phyloP scores from a whole-genome alignment of 1,139 yeast genomes.

The Yamadazyma atmosphaerica region DNA sequence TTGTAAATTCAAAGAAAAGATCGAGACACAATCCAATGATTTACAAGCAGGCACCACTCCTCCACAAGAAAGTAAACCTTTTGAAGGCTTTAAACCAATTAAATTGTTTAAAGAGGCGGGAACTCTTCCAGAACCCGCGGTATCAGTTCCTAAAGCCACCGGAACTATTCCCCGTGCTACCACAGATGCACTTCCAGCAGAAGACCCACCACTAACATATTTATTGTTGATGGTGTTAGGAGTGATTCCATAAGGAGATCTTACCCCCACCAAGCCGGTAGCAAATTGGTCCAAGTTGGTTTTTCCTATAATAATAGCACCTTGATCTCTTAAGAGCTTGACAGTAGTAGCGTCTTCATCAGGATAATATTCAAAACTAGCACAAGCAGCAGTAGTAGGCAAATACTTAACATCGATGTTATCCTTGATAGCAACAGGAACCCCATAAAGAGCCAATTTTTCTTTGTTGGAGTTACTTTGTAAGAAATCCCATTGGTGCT shows the following conservation, averaged over 20 bases:
- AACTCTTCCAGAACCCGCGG: constrained; percentile 98
- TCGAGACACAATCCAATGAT: constrained; percentile 88
- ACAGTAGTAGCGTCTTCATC: constrained; percentile 74
- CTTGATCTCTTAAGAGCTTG: constrained; percentile 66
- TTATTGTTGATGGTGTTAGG: constrained; percentile 71
- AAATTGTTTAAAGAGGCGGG: constrained; percentile 95
- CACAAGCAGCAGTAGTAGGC: constrained; percentile 94
- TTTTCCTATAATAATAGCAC: constrained; percentile 90
- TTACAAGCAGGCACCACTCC: constrained; percentile 99
- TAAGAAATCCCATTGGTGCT: constrained; percentile 77
- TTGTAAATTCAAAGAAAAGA: constrained; percentile 70
- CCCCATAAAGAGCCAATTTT: constrained; percentile 73
- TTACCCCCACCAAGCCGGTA: constrained; percentile 91
- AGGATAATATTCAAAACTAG: constrained; percentile 71
- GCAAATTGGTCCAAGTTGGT: constrained; percentile 96
- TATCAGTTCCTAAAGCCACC: constrained; percentile 87
- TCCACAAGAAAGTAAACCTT: constrained; percentile 76
- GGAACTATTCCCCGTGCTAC: constrained; percentile 91
- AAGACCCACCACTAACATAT: constrained; percentile 92
- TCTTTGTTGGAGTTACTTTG: constrained; percentile 59
- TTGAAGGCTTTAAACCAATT: constrained; percentile 89
- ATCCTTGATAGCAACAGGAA: constrained; percentile 92
- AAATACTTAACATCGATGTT: constrained; percentile 86
- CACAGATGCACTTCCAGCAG: constrained; percentile 92
- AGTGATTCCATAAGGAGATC: constrained; percentile 92